Evolutionary conservation across 1,284 basidiomycete species (phyloP).

Genomic region (Coniferiporia weirii): DNA sequence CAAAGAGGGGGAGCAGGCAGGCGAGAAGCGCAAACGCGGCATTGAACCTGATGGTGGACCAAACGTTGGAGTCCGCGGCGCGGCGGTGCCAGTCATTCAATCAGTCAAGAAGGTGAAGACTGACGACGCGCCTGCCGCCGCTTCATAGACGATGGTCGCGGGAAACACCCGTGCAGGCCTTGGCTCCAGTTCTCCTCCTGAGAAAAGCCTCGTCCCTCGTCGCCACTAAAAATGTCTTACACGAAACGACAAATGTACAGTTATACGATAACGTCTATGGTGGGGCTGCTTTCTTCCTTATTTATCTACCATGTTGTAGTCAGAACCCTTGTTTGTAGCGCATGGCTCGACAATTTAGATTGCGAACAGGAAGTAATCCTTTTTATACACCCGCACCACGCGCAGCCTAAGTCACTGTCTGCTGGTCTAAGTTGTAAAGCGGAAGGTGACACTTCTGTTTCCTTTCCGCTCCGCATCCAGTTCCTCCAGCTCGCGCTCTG

Average conservation of each 20-base stretch:
- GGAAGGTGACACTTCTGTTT: conserved; percentile 31
- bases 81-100: conserved; percentile 50
- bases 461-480: conserved; percentile 27
- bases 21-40: conserved; percentile 69
- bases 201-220: neutral
- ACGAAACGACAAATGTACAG: neutral
- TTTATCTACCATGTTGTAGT: neutral
- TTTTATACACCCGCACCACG: neutral
- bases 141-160: neutral
- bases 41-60: conserved; percentile 72
- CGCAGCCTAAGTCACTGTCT: no score
- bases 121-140: conserved; percentile 28
- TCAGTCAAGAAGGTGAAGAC: conserved; percentile 57
- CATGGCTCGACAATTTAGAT: neutral
- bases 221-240: neutral
- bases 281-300: neutral
- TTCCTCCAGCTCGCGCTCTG: conserved; percentile 26
- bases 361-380: no score
- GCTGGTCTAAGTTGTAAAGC: conserved; percentile 27
- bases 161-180: no score
- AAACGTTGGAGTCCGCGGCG: conserved; percentile 56
- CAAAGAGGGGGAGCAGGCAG: conserved; percentile 32
- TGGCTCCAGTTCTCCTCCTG: no score
- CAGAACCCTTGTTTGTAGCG: no score
- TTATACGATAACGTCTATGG: neutral